Evolutionary conservation across 106 monocot species (phyloP).

Genomic region (Narthecium ossifragum): DNA sequence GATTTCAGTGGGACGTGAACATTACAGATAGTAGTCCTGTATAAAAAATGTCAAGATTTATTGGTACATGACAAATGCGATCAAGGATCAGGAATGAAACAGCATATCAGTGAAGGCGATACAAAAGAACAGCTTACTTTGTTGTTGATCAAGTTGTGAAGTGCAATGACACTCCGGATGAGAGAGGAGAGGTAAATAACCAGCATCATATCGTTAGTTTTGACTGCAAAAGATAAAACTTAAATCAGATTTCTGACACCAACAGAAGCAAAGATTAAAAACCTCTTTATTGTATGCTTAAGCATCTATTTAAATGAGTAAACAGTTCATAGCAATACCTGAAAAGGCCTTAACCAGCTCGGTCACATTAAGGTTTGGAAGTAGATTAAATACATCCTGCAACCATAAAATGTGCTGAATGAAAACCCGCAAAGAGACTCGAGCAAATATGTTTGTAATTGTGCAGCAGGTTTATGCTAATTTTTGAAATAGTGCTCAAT

Average conservation of each 20-base stretch:
- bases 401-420: constrained; percentile 2
- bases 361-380: constrained; percentile 95
- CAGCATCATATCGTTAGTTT: constrained; percentile 99
- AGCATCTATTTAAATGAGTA: background rate
- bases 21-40: no score
- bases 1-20: no score
- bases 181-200: constrained; percentile 97
- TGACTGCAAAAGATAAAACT: constrained; percentile 51
- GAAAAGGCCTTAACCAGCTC: constrained; percentile 93
- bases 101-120: no score
- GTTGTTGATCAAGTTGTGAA: constrained; percentile 98
- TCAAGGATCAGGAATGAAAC: no score
- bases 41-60: no score
- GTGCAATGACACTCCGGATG: constrained; percentile 94
- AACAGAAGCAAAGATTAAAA: background rate
- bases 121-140: constrained; percentile 43
- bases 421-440: no score
- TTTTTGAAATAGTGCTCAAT: no score
- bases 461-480: no score
- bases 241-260: background rate
- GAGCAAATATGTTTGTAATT: no score
- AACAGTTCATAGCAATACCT: constrained; percentile 28
- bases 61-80: no score
- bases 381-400: constrained; percentile 96
- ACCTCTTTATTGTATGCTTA: no score